Conservation (phyloP, 768 basidiomycete genomes). For the Tricholoma matsutake region DNA sequence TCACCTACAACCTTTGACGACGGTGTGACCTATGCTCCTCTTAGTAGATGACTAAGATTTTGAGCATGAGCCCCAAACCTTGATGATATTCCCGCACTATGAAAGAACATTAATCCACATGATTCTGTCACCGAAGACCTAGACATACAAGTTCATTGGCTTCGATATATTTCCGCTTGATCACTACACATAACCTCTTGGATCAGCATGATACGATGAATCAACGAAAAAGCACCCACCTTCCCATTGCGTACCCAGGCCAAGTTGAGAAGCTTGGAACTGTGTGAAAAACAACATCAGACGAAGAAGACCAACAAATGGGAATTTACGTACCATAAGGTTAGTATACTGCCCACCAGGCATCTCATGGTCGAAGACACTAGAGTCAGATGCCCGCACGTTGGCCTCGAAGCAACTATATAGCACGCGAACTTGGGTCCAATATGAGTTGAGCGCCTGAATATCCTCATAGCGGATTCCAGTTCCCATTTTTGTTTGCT, state of each 20-base stretch:
- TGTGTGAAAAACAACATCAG: slow-evolving; percentile 30
- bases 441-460: slow-evolving; percentile 95
- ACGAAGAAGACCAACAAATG: slow-evolving; percentile 14
- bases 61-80: slow-evolving; percentile 39
- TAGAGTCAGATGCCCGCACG: slow-evolving; percentile 94
- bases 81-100: slow-evolving; percentile 96
- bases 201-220: slow-evolving; percentile 9
- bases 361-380: slow-evolving; percentile 99
- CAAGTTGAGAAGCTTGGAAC: slow-evolving; percentile 99
- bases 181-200: slow-evolving; percentile 46
- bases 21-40: slow-evolving; percentile 71
- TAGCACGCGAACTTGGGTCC: slow-evolving; percentile 94
- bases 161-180: slow-evolving; percentile 98
- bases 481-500: slow-evolving; percentile 90
- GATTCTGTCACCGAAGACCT: slow-evolving; percentile 6
- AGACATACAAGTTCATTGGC: slow-evolving; percentile 85
- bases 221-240: slow-evolving; percentile 39
- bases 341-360: slow-evolving; percentile 96
- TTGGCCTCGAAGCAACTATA: slow-evolving; percentile 99
- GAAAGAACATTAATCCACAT: slow-evolving; percentile 9
- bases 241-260: slow-evolving; percentile 95
- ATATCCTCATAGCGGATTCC: slow-evolving; percentile 97
- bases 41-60: background rate
- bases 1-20: slow-evolving; percentile 99
- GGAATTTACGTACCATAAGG: slow-evolving; percentile 62